These are phyloP conservation scores for Tagetes patula DNA, from an alignment of 129 eudicot genomes.

Conservation along the genomic window DNA sequence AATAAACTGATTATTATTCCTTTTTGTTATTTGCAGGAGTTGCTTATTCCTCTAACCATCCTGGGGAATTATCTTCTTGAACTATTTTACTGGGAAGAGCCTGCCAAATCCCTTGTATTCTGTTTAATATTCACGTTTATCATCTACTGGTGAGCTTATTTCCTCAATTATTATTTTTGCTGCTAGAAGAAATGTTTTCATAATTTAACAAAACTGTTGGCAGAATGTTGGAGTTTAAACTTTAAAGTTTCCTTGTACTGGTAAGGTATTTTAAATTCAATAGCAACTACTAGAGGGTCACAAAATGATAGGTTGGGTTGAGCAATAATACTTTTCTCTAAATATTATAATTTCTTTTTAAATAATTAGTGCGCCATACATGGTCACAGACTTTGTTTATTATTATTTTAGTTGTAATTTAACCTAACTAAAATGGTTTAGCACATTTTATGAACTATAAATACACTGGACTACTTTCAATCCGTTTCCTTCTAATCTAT, in stretches of 20 bases:
- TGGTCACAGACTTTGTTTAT: not conserved
- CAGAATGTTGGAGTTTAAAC: not conserved
- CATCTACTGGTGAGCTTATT: conserved; percentile 53
- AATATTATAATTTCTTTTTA: not conserved
- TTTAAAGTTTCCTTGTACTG: not conserved
- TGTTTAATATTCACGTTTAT: conserved; percentile 52
- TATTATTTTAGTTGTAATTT: not conserved
- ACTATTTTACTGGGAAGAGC: conserved; percentile 71
- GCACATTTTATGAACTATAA: not conserved
- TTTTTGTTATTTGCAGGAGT: conserved; percentile 59
- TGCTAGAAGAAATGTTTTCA: not conserved
- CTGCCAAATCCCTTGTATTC: conserved; percentile 58
- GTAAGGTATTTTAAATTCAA: not conserved
- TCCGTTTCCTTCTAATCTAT: not conserved
- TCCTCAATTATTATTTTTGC: conserved; percentile 14
- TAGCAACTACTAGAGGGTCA: not conserved
- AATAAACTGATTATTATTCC: not conserved
- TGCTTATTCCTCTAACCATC: conserved; percentile 56
- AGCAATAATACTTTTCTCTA: not conserved
- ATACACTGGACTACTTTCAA: not conserved
- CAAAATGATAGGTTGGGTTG: not conserved
- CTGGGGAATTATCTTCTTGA: conserved; percentile 44
- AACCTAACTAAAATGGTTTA: not conserved
- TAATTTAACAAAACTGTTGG: not conserved
- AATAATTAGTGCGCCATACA: not conserved